Percentiles rank a stretch among this genome's conserved stretches.
phyloP scores from a whole-genome alignment of 768 basidiomycete species.

The Paxillus rubicundulus region DNA sequence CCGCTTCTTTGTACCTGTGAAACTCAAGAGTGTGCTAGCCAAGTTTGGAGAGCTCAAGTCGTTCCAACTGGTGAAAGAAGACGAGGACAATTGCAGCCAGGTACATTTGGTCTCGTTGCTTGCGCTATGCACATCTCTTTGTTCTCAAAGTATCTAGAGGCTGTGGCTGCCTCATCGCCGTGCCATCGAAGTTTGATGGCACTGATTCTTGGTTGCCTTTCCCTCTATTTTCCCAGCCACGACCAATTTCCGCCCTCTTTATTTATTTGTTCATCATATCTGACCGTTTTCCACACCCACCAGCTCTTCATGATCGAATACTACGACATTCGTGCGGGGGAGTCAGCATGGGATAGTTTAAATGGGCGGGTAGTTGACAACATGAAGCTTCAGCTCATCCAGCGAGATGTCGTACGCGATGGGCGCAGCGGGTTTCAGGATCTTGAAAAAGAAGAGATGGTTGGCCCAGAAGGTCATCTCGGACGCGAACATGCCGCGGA shows the following conservation, averaged over 20 bases:
- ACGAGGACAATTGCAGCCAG: conserved; percentile 25
- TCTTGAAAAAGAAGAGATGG: conserved; percentile 28
- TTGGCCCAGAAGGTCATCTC: conserved; percentile 27
- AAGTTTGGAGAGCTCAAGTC: conserved; percentile 34
- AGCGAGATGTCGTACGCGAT: conserved; percentile 30
- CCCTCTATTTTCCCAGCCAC: conserved; percentile 3
- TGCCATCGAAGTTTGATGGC: not conserved
- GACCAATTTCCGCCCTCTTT: conserved; percentile 1
- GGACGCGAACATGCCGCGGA: conserved; percentile 34
- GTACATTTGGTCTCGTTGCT: conserved; percentile 17
- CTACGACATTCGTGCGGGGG: conserved; percentile 61
- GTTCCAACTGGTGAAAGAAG: conserved; percentile 26
- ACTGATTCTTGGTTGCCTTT: conserved; percentile 4
- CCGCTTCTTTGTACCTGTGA: conserved; percentile 26
- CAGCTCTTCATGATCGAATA: conserved; percentile 62
- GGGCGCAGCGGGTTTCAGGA: conserved; percentile 19
- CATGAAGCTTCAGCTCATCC: conserved; percentile 46
- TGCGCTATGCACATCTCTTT: not conserved
- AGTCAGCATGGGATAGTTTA: conserved; percentile 48
- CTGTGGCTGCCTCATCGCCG: not conserved
- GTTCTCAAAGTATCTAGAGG: not conserved
- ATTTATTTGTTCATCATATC: conserved; percentile 3
- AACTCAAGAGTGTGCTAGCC: conserved; percentile 27
- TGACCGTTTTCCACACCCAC: conserved; percentile 13
- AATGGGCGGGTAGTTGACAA: conserved; percentile 50